Evolutionary conservation across 768 basidiomycete genomes (phyloP).

Genomic region (Trametes elegans): DNA sequence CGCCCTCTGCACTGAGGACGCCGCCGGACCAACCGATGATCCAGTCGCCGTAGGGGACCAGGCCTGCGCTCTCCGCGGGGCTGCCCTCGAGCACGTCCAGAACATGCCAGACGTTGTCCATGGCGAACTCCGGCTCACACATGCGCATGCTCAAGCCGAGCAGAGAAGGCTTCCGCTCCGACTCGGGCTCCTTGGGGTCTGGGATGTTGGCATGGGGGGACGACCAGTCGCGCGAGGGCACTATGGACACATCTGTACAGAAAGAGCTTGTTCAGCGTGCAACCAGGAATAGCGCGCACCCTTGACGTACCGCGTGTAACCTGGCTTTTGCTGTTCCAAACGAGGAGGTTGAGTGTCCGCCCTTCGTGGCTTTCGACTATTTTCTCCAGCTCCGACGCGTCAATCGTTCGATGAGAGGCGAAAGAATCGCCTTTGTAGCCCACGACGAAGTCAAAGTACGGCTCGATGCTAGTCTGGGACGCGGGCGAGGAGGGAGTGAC

Average conservation of each 20-base stretch:
- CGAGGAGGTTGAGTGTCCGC: slow-evolving; percentile 61
- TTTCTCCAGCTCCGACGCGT: slow-evolving; percentile 68
- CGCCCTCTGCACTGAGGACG: slow-evolving; percentile 84
- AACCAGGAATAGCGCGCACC: not conserved
- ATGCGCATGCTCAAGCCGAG: slow-evolving; percentile 92
- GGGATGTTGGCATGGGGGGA: slow-evolving; percentile 37
- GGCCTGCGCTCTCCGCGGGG: slow-evolving; percentile 93
- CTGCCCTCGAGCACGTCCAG: slow-evolving; percentile 94
- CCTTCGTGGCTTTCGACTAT: slow-evolving; percentile 85
- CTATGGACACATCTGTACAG: slow-evolving; percentile 70
- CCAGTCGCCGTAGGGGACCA: slow-evolving; percentile 87
- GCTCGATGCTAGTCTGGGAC: slow-evolving; percentile 78
- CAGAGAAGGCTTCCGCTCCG: slow-evolving; percentile 74
- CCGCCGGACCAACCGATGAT: slow-evolving; percentile 94
- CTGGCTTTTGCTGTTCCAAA: slow-evolving; percentile 83
- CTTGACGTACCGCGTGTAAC: slow-evolving; percentile 58
- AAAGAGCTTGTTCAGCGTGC: not conserved
- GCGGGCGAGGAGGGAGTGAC: slow-evolving; percentile 90
- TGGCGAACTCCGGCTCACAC: slow-evolving; percentile 84
- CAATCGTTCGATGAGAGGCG: slow-evolving; percentile 51
- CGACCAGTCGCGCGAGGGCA: slow-evolving; percentile 82
- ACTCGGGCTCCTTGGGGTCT: slow-evolving; percentile 38
- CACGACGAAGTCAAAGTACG: slow-evolving; percentile 96
- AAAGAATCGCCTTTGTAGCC: slow-evolving; percentile 73
- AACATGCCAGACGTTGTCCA: slow-evolving; percentile 98